A percentile compares a stretch with the other conserved stretches of the same genome.
Evolutionary conservation across 345 rosid genomes (phyloP).

Genomic region (Lepidium sativum): DNA sequence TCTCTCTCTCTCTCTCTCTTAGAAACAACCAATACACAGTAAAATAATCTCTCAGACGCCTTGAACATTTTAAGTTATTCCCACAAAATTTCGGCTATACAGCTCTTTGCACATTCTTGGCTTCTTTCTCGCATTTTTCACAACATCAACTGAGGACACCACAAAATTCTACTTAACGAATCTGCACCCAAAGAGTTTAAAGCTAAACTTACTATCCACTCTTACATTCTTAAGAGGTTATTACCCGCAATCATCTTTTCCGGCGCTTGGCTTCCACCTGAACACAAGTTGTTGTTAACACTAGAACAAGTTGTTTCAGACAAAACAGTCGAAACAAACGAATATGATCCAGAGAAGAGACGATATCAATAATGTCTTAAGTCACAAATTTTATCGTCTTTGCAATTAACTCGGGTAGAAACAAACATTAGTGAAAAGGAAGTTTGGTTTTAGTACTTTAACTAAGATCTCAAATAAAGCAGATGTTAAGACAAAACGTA

Average conservation of each 20-base stretch:
- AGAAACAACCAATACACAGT: background rate
- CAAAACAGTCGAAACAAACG: background rate
- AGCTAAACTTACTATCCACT: background rate
- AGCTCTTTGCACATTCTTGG: background rate
- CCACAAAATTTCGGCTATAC: slow-evolving; percentile 5
- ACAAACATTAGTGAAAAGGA: background rate
- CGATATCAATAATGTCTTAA: background rate
- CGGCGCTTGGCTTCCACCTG: slow-evolving; percentile 25
- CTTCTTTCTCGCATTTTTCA: slow-evolving; percentile 4
- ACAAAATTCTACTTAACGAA: background rate
- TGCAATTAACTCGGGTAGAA: background rate
- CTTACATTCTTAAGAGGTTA: background rate
- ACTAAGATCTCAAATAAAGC: background rate
- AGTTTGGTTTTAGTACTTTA: background rate
- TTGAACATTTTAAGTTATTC: background rate
- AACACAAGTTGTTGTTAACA: background rate
- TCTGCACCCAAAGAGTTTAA: slow-evolving; percentile 10
- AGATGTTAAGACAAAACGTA: slow-evolving; percentile 1
- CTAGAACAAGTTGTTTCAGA: background rate
- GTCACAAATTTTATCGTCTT: background rate
- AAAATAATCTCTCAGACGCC: background rate
- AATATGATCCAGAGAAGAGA: background rate
- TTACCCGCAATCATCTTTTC: background rate
- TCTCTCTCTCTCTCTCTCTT: background rate
- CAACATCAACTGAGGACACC: background rate